Percentiles rank a stretch among this genome's conserved stretches.
Conservation (phyloP, 2,329 filamentous ascomycete genomes). For the Microsporum ferrugineum region DNA sequence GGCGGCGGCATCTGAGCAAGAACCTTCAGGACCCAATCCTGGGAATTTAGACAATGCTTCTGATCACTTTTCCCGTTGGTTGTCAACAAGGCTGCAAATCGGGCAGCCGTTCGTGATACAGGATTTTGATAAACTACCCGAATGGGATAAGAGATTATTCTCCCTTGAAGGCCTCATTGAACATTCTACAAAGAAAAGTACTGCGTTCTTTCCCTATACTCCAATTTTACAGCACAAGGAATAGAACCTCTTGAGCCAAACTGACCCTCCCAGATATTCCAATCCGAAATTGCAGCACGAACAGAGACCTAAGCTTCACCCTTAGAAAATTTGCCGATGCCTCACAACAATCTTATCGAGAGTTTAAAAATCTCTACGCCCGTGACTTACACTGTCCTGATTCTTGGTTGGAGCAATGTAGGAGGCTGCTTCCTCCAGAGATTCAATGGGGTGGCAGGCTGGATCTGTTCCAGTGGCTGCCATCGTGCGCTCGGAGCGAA, state of each 20-base stretch:
- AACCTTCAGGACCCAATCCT: neutral
- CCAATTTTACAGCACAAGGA: neutral
- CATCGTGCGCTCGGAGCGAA: slow-evolving; percentile 25
- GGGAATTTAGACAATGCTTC: neutral
- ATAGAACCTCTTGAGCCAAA: neutral
- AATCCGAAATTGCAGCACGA: slow-evolving; percentile 26
- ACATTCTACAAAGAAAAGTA: slow-evolving; percentile 26
- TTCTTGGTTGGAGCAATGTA: slow-evolving; percentile 23
- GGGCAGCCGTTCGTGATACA: slow-evolving; percentile 27
- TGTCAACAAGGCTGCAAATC: slow-evolving; percentile 21
- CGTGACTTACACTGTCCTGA: slow-evolving; percentile 25
- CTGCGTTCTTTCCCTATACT: neutral
- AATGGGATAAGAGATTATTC: slow-evolving; percentile 20
- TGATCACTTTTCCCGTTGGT: slow-evolving; percentile 18
- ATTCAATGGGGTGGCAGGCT: slow-evolving; percentile 25
- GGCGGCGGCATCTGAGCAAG: neutral
- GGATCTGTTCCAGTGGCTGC: slow-evolving; percentile 27
- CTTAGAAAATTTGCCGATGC: slow-evolving; percentile 25
- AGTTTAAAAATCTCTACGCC: slow-evolving; percentile 25
- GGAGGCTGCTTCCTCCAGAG: slow-evolving; percentile 22
- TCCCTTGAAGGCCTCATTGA: slow-evolving; percentile 24
- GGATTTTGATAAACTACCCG: slow-evolving; percentile 23
- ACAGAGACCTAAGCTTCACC: slow-evolving; percentile 25
- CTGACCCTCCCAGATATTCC: slow-evolving; percentile 19
- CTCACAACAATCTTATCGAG: slow-evolving; percentile 15